Evolutionary conservation across 2,329 filamentous ascomycete genomes (phyloP), one percentile per base, ranked within the genome.

Genomic region (Penicillium glabrum): DNA sequence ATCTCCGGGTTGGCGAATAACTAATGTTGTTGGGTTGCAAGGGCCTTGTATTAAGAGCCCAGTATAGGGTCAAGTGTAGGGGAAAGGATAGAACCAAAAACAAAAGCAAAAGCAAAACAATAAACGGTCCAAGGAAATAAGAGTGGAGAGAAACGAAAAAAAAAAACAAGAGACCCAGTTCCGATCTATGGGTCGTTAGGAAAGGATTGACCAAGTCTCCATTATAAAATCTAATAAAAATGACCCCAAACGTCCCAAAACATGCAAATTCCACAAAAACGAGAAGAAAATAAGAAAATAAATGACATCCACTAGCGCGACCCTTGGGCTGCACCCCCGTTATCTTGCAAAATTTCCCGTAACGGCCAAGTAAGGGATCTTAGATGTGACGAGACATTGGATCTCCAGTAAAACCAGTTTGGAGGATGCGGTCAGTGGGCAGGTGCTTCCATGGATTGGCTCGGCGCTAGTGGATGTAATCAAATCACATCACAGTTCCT

Each of bases 251-350:
- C 6, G 43, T 31, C 7, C 11, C 37, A 44, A 51, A 51, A 51
- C 21, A 19, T 27, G 43, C 16, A 47, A 55, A 37, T 37, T n/a
- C 10, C 26, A 35, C 27, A n/a, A 37, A 48, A 48, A 24, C 9
- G 10, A 48, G 21, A 48, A 37, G 46, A 51, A 61, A 65, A 58
- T 61, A 62, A 65, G 56, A 64, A 64, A 55, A 59, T 46, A 56
- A 59, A 29, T 29, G 27, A 29, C 27, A 29, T 10, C 57, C 61
- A 60, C 64, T 65, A 65, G 62, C 59, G 61, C 39, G 58, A 61
- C 62, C 58, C 61, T 65, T 58, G 58, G 54, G 47, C 61, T 66
- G 65, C 65, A 66, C 51, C 62, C 63, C 64, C 65, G 63, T 67
- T 67, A 65, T 31, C 29, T 13, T 65, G 60, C 62, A 19, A 41